These are phyloP conservation scores for Alternaria brassicae DNA, from an alignment of 2,329 filamentous ascomycete species.

Conservation along the genomic window DNA sequence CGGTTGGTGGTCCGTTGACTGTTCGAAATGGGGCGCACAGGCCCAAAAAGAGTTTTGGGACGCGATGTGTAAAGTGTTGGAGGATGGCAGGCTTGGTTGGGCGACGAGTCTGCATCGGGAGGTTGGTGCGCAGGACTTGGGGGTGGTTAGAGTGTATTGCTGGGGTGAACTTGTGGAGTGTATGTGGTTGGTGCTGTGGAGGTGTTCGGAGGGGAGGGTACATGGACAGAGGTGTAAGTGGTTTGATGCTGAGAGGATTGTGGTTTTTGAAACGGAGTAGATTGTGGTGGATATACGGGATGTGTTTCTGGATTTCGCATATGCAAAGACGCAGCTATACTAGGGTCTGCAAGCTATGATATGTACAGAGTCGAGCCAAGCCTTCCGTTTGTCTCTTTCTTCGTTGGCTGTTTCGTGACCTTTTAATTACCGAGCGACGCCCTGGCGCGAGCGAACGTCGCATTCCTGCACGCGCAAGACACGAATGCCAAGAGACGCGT, in stretches of 20 bases:
- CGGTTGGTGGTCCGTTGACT: constrained; percentile 77
- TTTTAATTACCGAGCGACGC: neutral
- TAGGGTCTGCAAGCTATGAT: too few species aligned
- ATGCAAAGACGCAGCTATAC: too few species aligned
- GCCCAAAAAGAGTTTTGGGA: constrained; percentile 66
- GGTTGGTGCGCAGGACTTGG: constrained; percentile 27
- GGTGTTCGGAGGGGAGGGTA: constrained; percentile 71
- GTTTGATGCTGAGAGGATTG: constrained; percentile 68
- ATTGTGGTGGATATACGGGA: neutral
- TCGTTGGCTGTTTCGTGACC: too few species aligned
- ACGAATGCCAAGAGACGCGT: constrained; percentile 14
- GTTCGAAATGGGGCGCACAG: constrained; percentile 59
- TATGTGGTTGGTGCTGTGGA: constrained; percentile 76
- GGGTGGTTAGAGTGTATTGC: constrained; percentile 71
- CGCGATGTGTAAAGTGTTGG: constrained; percentile 67
- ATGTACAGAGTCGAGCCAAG: too few species aligned
- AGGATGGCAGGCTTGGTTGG: constrained; percentile 69
- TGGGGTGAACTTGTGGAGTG: constrained; percentile 78
- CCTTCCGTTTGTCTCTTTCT: too few species aligned
- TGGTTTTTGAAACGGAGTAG: constrained; percentile 60
- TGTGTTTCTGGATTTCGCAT: neutral
- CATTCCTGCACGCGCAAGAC: constrained; percentile 11
- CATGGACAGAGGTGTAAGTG: constrained; percentile 67
- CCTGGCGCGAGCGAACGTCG: neutral
- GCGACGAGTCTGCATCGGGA: constrained; percentile 64